Conservation (phyloP, 352 stramenopile genomes). For the Phytophthora sp. region DNA sequence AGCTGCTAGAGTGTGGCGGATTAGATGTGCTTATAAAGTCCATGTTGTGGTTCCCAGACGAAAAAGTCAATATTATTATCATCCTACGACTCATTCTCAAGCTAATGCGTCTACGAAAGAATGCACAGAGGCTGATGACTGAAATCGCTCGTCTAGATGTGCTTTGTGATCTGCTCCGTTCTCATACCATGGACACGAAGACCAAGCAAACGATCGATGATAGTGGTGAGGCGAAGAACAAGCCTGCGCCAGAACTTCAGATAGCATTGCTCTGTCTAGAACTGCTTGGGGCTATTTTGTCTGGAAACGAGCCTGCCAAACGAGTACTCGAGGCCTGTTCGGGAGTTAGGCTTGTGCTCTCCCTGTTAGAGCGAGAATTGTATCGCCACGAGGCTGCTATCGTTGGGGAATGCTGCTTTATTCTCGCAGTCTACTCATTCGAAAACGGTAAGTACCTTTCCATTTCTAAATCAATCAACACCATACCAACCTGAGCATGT, state of each 20-base stretch:
- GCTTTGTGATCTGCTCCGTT: constrained; percentile 32
- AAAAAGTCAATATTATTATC: constrained; percentile 27
- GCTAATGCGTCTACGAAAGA: constrained; percentile 28
- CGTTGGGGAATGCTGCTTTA: constrained; percentile 54
- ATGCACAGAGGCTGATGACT: constrained; percentile 35
- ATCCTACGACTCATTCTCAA: constrained; percentile 38
- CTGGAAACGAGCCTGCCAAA: constrained; percentile 44
- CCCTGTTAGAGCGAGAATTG: constrained; percentile 34
- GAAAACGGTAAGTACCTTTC: constrained; percentile 51
- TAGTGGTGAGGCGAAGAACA: constrained; percentile 7
- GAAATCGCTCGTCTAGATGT: constrained; percentile 23
- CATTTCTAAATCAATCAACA: background rate
- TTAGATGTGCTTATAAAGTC: constrained; percentile 37
- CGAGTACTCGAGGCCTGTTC: constrained; percentile 36
- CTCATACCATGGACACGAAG: constrained; percentile 9
- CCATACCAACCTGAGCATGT: no score
- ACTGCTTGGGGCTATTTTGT: constrained; percentile 30
- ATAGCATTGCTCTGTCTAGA: constrained; percentile 26
- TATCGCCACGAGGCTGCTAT: constrained; percentile 36
- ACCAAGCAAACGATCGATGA: constrained; percentile 8
- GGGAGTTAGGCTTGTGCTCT: constrained; percentile 35
- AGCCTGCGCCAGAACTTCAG: constrained; percentile 2
- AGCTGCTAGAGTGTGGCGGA: constrained; percentile 33
- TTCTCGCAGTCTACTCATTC: constrained; percentile 63
- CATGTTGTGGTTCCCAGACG: constrained; percentile 27